phyloP scores from a whole-genome alignment of 2,329 filamentous ascomycete genomes.

The Ambrosiella cleistominuta region DNA sequence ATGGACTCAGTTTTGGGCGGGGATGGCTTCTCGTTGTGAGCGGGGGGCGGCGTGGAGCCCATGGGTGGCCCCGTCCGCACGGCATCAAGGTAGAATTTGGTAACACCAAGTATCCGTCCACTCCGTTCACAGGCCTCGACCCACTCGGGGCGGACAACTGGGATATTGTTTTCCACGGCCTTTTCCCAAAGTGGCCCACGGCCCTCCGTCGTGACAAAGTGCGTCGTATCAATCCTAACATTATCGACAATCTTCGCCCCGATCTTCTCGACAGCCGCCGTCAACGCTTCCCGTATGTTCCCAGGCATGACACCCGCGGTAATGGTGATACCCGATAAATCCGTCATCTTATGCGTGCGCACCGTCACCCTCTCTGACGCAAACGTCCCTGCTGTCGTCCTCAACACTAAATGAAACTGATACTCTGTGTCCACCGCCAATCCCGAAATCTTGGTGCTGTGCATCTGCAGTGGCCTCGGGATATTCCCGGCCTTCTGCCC shows the following conservation, averaged over 20 bases:
- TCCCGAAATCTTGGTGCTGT: conserved; percentile 91
- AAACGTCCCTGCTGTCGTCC: conserved; percentile 78
- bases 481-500: conserved; percentile 93
- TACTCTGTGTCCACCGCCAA: conserved; percentile 95
- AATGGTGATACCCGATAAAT: conserved; percentile 86
- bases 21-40: conserved; percentile 13
- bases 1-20: neutral
- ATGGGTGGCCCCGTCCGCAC: conserved; percentile 30
- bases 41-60: conserved; percentile 16
- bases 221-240: conserved; percentile 91
- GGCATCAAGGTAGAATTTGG: conserved; percentile 91
- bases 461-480: conserved; percentile 68
- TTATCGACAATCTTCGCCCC: conserved; percentile 81
- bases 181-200: conserved; percentile 85
- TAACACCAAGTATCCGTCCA: conserved; percentile 80
- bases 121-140: conserved; percentile 89
- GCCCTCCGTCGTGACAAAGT: conserved; percentile 93
- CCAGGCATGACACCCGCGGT: conserved; percentile 73
- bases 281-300: conserved; percentile 53
- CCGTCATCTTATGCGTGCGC: conserved; percentile 95
- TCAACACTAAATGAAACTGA: conserved; percentile 78
- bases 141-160: conserved; percentile 93
- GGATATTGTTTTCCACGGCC: conserved; percentile 93
- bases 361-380: conserved; percentile 69
- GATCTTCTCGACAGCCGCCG: conserved; percentile 64